Base-by-base conservation (phyloP, 768 basidiomycete species). In the Cystofilobasidium ferigula region DNA sequence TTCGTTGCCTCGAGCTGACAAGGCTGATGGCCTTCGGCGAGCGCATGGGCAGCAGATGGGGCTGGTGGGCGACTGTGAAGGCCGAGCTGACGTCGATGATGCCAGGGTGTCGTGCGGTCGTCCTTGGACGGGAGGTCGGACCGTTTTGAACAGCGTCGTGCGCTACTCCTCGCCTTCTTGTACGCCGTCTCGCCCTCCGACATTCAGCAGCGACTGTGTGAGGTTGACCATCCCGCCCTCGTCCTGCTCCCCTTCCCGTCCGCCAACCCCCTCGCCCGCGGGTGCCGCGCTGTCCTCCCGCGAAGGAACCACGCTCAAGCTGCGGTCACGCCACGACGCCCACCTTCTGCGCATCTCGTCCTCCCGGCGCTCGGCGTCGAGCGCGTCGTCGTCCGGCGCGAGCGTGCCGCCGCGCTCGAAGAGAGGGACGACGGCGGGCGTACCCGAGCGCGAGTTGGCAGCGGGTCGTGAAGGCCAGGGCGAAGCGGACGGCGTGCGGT, bases 321-420 rank as follows among this genome's bases (percentile, higher is more conserved):
- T 59, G 32, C 45, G 32, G 8, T 57, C 63, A n/a, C 63, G 56
- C 63, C 63, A 63, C 13, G 18, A n/a, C 4, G 7, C 63, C 63
- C 56, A 45, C 32, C 57, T 40, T 9, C 42, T 16, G 32, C 34
- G 32, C 16, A 30, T 24, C 35, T 57, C 43, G 18, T 59, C 38
- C 22, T 43, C 28, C 16, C n/a, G 26, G 38, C 58, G 38, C 42
- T 51, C 57, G n/a, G 51, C 28, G 20, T 61, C 60, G 10, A 28
- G 26, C 8, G 42, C 43, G 10, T 61, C 63, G 18, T 51, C 45
- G 40, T 58, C 45, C 22, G 63, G 63, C 3, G 63, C 59, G 34
- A 45, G 34, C 4, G 63, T n/a, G n/a, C n/a, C n/a, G n/a, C n/a
- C n/a, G n/a, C n/a, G 63, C 24, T 57, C 57, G 36, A 64, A 64